Evolutionary conservation across 2,329 filamentous ascomycete species (phyloP).

Genomic region (Aspergillus amoenus): DNA sequence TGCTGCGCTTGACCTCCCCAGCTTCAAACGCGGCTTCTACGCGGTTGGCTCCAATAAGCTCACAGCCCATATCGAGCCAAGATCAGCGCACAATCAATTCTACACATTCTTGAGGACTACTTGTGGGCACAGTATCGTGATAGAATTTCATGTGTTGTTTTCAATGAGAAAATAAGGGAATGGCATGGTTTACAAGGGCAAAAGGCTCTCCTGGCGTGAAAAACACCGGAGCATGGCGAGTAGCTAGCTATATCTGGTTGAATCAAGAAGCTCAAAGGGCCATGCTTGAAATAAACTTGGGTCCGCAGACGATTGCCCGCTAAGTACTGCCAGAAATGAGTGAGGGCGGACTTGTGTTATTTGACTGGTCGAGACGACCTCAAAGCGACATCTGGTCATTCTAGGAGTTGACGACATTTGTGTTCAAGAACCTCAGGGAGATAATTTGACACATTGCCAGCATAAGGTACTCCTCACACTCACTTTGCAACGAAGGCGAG

Average conservation of each 20-base stretch:
- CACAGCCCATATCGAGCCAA: constrained; percentile 22
- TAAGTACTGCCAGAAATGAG: background rate
- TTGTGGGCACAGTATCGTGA: background rate
- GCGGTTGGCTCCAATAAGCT: constrained; percentile 29
- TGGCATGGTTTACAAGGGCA: background rate
- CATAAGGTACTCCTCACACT: background rate
- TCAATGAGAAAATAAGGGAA: constrained; percentile 3
- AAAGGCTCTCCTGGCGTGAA: background rate
- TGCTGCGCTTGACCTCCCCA: constrained; percentile 26
- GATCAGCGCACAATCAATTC: constrained; percentile 19
- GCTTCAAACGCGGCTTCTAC: constrained; percentile 33
- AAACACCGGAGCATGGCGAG: background rate
- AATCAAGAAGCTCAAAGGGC: background rate
- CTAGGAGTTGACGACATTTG: background rate
- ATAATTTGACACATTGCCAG: background rate
- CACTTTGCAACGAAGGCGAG: background rate
- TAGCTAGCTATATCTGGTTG: background rate
- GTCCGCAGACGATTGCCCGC: background rate
- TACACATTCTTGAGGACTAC: constrained; percentile 10
- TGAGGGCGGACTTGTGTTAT: background rate
- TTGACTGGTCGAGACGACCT: background rate
- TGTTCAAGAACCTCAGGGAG: too few species aligned
- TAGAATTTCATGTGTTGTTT: constrained; percentile 2
- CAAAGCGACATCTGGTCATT: background rate
- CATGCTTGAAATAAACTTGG: background rate